These are phyloP conservation scores for Nicotiana tomentosiformis DNA, from an alignment of 257 asterid species.

Conservation along the genomic window DNA sequence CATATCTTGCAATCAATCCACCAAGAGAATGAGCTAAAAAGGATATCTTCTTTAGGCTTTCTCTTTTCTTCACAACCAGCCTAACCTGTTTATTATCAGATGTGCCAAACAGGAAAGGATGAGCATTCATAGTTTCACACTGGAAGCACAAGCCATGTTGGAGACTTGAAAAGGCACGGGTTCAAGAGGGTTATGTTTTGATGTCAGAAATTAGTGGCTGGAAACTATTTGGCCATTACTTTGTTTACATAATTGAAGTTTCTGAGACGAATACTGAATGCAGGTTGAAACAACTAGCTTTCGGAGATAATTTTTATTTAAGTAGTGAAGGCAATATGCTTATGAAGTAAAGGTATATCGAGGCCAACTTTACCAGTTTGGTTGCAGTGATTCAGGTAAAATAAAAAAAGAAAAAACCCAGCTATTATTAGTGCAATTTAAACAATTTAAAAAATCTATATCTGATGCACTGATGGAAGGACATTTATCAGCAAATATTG, in stretches of 20 bases:
- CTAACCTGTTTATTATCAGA: conserved; percentile 35
- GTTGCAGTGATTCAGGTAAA: background rate
- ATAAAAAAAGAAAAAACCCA: background rate
- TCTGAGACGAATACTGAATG: background rate
- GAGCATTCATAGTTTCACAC: background rate
- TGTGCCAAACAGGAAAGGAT: background rate
- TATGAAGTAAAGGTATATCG: background rate
- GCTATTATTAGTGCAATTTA: background rate
- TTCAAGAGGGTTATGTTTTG: background rate
- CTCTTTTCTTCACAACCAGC: conserved; percentile 52
- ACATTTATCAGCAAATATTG: background rate
- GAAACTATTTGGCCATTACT: background rate
- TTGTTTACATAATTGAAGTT: background rate
- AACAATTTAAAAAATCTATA: background rate
- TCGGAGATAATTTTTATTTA: background rate
- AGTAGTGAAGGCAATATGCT: background rate
- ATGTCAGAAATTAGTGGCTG: background rate
- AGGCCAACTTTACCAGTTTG: background rate
- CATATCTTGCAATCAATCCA: conserved; percentile 80
- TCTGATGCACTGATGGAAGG: conserved; percentile 1
- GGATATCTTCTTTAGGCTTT: conserved; percentile 63
- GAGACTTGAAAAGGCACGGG: background rate
- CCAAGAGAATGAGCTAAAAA: conserved; percentile 90
- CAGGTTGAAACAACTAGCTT: background rate
- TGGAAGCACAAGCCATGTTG: conserved; percentile 1